Percentiles rank a stretch among this genome's conserved stretches.
These are phyloP conservation scores for Aureobasidium sp. DNA, from an alignment of 2,329 filamentous ascomycete genomes.

Conservation along the genomic window DNA sequence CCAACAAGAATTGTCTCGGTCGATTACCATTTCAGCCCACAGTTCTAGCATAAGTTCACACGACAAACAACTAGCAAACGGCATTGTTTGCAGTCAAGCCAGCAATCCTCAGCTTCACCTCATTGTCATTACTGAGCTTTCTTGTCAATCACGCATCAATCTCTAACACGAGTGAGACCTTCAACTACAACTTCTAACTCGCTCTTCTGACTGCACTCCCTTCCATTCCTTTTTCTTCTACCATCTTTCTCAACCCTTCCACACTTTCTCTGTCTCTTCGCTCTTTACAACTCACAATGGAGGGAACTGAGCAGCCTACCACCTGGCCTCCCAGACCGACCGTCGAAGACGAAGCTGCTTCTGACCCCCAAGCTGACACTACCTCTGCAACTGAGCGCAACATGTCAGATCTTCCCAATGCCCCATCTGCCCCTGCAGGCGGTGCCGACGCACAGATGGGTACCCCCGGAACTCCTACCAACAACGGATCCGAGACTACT, in stretches of 20 bases:
- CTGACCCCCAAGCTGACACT: neutral
- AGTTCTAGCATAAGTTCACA: neutral
- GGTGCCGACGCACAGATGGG: neutral
- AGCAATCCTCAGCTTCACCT: neutral
- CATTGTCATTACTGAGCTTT: neutral
- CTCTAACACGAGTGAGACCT: no score
- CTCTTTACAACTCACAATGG: neutral
- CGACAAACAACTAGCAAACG: neutral
- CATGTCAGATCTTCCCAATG: neutral
- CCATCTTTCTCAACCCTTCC: neutral
- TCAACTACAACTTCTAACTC: neutral
- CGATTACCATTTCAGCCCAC: neutral
- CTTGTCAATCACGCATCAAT: neutral
- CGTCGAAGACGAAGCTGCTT: neutral
- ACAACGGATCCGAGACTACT: neutral
- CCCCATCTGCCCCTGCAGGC: neutral
- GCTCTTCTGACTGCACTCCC: neutral
- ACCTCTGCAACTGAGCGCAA: neutral
- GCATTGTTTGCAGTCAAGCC: neutral
- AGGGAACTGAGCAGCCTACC: neutral
- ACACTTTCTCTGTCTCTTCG: neutral
- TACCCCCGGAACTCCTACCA: neutral
- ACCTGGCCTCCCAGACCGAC: neutral
- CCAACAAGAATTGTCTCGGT: neutral
- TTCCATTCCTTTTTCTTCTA: neutral